Conservation (phyloP, 2,329 filamentous ascomycete species). For the Juglanconis oblonga region DNA sequence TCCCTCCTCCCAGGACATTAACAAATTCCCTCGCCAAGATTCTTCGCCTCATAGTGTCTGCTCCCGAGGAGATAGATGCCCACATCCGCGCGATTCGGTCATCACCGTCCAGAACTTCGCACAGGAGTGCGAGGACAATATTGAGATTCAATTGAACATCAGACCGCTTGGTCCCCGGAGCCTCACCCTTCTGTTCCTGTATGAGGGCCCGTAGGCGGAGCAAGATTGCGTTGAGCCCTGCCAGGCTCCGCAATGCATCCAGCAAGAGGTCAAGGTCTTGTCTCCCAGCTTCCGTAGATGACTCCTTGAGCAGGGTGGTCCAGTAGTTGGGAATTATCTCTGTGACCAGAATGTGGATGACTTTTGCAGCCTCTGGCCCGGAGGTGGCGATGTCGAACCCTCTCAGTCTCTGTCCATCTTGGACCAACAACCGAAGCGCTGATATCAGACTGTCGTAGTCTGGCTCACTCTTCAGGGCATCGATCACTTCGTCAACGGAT, state of each 20-base stretch:
- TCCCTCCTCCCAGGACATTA: slow-evolving; percentile 46
- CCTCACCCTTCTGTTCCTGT: slow-evolving; percentile 42
- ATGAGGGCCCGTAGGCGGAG: slow-evolving; percentile 65
- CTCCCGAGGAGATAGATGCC: slow-evolving; percentile 25
- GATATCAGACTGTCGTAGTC: slow-evolving; percentile 53
- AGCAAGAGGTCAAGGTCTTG: slow-evolving; percentile 52
- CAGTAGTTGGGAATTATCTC: slow-evolving; percentile 82
- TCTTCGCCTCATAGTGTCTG: slow-evolving; percentile 25
- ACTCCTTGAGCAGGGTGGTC: slow-evolving; percentile 54
- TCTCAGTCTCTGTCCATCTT: slow-evolving; percentile 23
- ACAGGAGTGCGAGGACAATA: slow-evolving; percentile 43
- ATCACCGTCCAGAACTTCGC: slow-evolving; percentile 37
- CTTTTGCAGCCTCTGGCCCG: slow-evolving; percentile 66
- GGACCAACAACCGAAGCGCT: slow-evolving; percentile 50
- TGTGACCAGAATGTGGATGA: slow-evolving; percentile 71
- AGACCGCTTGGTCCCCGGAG: slow-evolving; percentile 35
- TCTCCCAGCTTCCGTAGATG: slow-evolving; percentile 24
- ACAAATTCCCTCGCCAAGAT: slow-evolving; percentile 42
- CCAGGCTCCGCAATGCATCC: slow-evolving; percentile 66
- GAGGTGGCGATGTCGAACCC: slow-evolving; percentile 59
- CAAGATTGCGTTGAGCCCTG: slow-evolving; percentile 74
- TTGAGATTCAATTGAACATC: slow-evolving; percentile 42
- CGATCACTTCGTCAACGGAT: slow-evolving; percentile 52
- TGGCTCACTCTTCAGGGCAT: slow-evolving; percentile 60
- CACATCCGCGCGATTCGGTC: slow-evolving; percentile 36